phyloP scores from a whole-genome alignment of 257 asterid genomes.

The Dorcoceras hygrometricum region DNA sequence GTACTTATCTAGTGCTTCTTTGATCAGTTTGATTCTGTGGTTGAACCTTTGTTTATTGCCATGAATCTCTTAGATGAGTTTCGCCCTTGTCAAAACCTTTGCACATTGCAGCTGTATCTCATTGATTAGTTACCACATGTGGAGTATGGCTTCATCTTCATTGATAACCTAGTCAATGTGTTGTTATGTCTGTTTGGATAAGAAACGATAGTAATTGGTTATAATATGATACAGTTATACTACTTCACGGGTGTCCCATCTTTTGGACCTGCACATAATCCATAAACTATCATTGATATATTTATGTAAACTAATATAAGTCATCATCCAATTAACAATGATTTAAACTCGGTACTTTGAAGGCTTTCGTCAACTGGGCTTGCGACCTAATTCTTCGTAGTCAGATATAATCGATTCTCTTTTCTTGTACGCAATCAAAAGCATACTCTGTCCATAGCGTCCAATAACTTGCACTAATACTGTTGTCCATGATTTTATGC shows the following conservation, averaged over 20 bases:
- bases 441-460: background rate
- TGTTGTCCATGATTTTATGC: background rate
- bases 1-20: conserved; percentile 6
- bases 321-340: too few relatives aligned
- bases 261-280: background rate
- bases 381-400: background rate
- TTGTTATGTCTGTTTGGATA: conserved; percentile 7
- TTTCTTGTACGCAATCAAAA: background rate
- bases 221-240: background rate
- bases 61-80: background rate
- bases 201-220: background rate
- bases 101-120: conserved; percentile 2
- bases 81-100: background rate
- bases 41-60: background rate
- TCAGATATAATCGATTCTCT: background rate
- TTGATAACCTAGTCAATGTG: conserved; percentile 2
- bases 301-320: too few relatives aligned
- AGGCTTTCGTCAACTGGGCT: background rate
- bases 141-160: conserved; percentile 5
- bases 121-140: background rate
- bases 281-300: background rate
- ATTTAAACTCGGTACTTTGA: background rate
- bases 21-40: conserved; percentile 9
- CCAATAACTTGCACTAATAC: background rate
- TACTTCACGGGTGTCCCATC: background rate